A percentile compares a stretch with the other conserved stretches of the same genome.
These are phyloP conservation scores for Trypanosoma platydactyli DNA, from an alignment of 208 protist species.

Conservation along the genomic window DNA sequence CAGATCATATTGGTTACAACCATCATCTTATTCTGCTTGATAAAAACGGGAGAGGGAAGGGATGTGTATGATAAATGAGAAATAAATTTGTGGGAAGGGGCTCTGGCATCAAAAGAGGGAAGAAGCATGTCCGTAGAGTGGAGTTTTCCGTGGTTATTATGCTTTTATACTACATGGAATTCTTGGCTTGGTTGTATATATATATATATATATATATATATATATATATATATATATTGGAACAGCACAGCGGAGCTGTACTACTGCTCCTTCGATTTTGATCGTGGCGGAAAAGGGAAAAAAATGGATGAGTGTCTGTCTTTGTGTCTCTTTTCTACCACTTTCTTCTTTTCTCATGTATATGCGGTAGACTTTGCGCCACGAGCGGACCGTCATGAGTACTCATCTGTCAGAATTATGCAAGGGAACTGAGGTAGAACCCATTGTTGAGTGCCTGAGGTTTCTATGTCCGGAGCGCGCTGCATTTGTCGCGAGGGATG, in stretches of 20 bases:
- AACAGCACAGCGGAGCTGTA: no score
- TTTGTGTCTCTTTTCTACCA: slow-evolving; percentile 1
- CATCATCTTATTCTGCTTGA: no score
- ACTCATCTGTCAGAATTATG: slow-evolving; percentile 80
- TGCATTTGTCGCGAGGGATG: not conserved
- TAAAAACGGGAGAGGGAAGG: not conserved
- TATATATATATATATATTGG: not conserved
- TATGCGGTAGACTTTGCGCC: not conserved
- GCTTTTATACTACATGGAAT: no score
- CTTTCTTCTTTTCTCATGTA: slow-evolving; percentile 11
- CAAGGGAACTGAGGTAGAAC: slow-evolving; percentile 47
- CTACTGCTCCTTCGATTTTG: no score
- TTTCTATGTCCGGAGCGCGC: slow-evolving; percentile 30
- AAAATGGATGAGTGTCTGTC: no score
- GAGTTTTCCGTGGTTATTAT: no score
- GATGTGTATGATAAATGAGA: not conserved
- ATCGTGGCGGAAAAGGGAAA: no score
- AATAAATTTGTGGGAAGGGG: no score
- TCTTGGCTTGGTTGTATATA: slow-evolving; percentile 8
- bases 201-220: slow-evolving; percentile 27
- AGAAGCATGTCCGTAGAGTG: no score
- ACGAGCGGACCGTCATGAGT: slow-evolving; percentile 8
- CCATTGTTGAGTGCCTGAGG: slow-evolving; percentile 46
- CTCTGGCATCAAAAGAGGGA: no score
- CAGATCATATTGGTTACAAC: no score